Percentiles rank a stretch among this genome's conserved stretches.
phyloP scores from a whole-genome alignment of 2,329 filamentous ascomycete species.

The Pseudopyrenochaeta lycopersici region DNA sequence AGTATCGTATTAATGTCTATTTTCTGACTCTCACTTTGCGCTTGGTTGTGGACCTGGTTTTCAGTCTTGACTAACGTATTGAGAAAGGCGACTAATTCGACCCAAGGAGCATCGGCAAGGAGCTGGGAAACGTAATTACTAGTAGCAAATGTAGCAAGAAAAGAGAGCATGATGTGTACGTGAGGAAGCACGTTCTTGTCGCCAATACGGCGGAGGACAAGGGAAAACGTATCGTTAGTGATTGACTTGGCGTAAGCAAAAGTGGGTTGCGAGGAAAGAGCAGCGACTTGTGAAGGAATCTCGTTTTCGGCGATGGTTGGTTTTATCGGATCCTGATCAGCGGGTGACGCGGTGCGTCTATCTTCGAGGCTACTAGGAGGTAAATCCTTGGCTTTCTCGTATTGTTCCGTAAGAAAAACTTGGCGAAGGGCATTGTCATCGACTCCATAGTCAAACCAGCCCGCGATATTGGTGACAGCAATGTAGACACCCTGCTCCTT shows the following conservation, averaged over 20 bases:
- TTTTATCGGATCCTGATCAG: slow-evolving; percentile 17
- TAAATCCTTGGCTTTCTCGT: slow-evolving; percentile 10
- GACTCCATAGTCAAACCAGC: slow-evolving; percentile 63
- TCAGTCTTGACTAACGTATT: slow-evolving; percentile 59
- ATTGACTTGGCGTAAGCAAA: slow-evolving; percentile 52
- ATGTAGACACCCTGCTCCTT: slow-evolving; percentile 66
- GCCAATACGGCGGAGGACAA: slow-evolving; percentile 62
- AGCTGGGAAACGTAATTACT: slow-evolving; percentile 42
- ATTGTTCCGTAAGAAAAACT: slow-evolving; percentile 21
- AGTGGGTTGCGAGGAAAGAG: slow-evolving; percentile 24
- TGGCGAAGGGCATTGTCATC: slow-evolving; percentile 52
- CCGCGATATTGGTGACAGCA: slow-evolving; percentile 64
- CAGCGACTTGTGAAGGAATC: slow-evolving; percentile 21
- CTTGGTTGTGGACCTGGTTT: slow-evolving; percentile 27
- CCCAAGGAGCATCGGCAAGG: slow-evolving; percentile 62
- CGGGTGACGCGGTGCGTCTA: slow-evolving; percentile 23
- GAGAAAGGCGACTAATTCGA: slow-evolving; percentile 59
- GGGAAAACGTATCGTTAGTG: slow-evolving; percentile 54
- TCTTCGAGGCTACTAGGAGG: slow-evolving; percentile 23
- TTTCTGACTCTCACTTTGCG: slow-evolving; percentile 1
- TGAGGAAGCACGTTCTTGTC: slow-evolving; percentile 70
- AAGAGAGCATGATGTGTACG: slow-evolving; percentile 69
- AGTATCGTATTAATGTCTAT: slow-evolving; percentile 45
- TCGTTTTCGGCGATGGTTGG: slow-evolving; percentile 27
- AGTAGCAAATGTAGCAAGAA: slow-evolving; percentile 59